Conservation (phyloP, 148 eudicot species). For the Beta vulgaris region DNA sequence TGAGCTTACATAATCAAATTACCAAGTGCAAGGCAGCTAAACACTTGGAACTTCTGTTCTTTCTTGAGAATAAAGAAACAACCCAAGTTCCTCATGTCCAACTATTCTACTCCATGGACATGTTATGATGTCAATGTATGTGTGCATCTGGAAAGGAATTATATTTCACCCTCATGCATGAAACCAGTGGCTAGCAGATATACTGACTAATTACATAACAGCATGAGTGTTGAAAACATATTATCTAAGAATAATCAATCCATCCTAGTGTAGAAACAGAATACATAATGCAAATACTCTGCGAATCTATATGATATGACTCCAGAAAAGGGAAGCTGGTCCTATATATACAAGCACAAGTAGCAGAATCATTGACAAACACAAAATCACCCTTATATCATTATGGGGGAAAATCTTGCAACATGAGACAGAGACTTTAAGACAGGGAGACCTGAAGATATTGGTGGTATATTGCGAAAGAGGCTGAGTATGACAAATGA, state of each 20-base stretch:
- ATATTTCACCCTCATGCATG: not conserved
- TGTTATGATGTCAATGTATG: not conserved
- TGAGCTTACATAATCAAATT: no score
- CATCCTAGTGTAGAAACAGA: not conserved
- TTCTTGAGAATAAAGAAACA: no score
- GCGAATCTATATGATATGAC: not conserved
- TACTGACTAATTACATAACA: not conserved
- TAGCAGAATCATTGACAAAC: not conserved
- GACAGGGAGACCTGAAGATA: constrained; percentile 62
- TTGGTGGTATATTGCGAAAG: constrained; percentile 91
- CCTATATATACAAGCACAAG: not conserved
- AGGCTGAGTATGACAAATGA: constrained; percentile 73
- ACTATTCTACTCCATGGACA: not conserved
- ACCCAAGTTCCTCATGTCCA: no score
- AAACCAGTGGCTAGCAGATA: not conserved
- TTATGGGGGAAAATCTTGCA: not conserved
- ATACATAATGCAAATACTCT: not conserved
- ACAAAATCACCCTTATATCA: not conserved
- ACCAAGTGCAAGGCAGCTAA: no score
- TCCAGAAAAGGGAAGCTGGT: not conserved
- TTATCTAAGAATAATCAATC: not conserved
- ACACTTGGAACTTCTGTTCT: no score
- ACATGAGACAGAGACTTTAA: not conserved
- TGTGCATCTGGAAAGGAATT: not conserved
- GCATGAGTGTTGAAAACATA: not conserved